A percentile compares a stretch with the other conserved stretches of the same genome.
phyloP scores from a whole-genome alignment of 2,329 filamentous ascomycete species.

The Fusarium caatingaense region DNA sequence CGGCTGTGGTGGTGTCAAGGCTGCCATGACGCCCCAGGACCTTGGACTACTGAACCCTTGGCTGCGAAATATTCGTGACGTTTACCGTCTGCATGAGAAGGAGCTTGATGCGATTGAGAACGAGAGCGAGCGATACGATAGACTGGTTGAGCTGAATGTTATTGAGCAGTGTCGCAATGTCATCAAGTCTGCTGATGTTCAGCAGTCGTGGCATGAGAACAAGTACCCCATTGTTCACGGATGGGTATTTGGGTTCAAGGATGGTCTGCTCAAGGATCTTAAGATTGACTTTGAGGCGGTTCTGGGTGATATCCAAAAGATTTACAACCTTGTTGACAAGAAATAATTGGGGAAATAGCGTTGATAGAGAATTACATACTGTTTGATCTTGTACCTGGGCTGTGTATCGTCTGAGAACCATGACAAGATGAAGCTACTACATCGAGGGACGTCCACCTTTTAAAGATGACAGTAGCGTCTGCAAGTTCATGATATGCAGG shows the following conservation, averaged over 20 bases:
- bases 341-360: slow-evolving; percentile 18
- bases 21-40: slow-evolving; percentile 77
- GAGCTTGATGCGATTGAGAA: slow-evolving; percentile 74
- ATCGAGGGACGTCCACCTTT: slow-evolving; percentile 19
- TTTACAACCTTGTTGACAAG: slow-evolving; percentile 66
- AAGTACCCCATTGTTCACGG: slow-evolving; percentile 77
- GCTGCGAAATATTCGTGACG: slow-evolving; percentile 79
- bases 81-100: slow-evolving; percentile 76
- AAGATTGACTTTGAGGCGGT: slow-evolving; percentile 70
- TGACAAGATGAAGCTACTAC: neutral
- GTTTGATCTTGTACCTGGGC: neutral
- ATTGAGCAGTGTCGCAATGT: slow-evolving; percentile 80
- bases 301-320: slow-evolving; percentile 70
- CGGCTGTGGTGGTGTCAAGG: slow-evolving; percentile 81
- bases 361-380: slow-evolving; percentile 26
- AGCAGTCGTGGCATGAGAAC: slow-evolving; percentile 74
- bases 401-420: too few relatives aligned
- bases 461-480: slow-evolving; percentile 33
- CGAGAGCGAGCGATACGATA: slow-evolving; percentile 70
- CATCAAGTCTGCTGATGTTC: slow-evolving; percentile 82
- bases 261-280: slow-evolving; percentile 74
- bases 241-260: slow-evolving; percentile 77
- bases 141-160: slow-evolving; percentile 87
- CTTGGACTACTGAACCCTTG: slow-evolving; percentile 78
- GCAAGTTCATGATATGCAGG: slow-evolving; percentile 39